Base-by-base conservation (phyloP, 345 rosid species). In the Isatis tinctoria region DNA sequence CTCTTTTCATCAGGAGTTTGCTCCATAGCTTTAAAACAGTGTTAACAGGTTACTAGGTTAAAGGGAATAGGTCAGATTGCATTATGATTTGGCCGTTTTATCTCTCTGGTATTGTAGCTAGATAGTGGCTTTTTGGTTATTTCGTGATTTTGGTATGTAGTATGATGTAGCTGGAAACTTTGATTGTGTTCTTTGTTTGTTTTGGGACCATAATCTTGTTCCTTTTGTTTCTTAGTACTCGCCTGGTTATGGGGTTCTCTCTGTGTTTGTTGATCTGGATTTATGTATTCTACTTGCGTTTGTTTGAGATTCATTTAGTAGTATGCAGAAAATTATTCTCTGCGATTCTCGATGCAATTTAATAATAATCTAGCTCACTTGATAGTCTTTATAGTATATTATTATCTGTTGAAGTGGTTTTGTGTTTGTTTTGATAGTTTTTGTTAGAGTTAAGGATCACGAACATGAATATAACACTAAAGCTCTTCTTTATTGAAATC, bases 181-280 rank as follows among this genome's bases (percentile, higher is more conserved):
- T 61, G 64, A 8, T 49, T 49, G 10, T 14, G 7, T 17, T 62
- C 53, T 43, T 61, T 60, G 28, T 68, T 30, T 60, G 45, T 26
- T n/a, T 45, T 76, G 64, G 11, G 35, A 52, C 18, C 43, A 69
- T 32, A 69, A 33, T 26, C 32, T 62, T 71, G 20, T 37, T 54
- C 40, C 60, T 53, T 66, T 45, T 65, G 59, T 57, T 45, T 44
- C 59, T 9, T 18, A 12, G 14, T 63, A 53, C 32, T 52, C 61
- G 51, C 32, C 26, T 54, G 30, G 10, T 30, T 16, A 33, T 51
- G 22, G 5, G 0, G 6, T 51, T 35, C 10, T 26, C 59, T 57
- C 41, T 47, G 35, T 57, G 30, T 49, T 51, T 51, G 14, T 41
- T 57, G 12, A 32, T 35, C 48, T 16, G 16, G 37, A 44, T 57